These are phyloP conservation scores for Ogataea ramenticola DNA, from an alignment of 805 yeast genomes.

Conservation along the genomic window DNA sequence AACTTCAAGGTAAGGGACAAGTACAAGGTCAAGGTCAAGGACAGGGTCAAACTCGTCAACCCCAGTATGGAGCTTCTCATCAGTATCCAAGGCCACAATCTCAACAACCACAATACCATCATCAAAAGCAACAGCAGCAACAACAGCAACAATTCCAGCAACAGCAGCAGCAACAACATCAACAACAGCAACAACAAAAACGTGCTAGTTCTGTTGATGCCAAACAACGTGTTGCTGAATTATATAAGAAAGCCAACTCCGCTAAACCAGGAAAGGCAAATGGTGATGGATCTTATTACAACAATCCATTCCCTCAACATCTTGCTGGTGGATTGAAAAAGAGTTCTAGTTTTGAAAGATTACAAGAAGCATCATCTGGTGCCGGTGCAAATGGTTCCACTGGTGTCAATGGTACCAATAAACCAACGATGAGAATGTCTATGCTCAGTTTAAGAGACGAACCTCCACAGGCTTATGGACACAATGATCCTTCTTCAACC, in stretches of 20 bases:
- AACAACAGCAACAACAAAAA: conserved; percentile 18
- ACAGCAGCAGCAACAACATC: conserved; percentile 3
- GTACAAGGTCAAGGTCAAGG: too few relatives aligned
- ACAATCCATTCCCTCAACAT: conserved; percentile 31
- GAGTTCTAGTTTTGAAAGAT: conserved; percentile 54
- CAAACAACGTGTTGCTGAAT: conserved; percentile 39
- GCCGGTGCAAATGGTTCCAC: conserved; percentile 15
- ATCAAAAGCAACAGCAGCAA: background rate
- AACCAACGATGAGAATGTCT: background rate
- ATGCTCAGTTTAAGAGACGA: conserved; percentile 20
- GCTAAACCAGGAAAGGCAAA: conserved; percentile 2
- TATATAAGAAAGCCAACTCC: conserved; percentile 42
- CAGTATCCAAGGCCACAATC: too few relatives aligned
- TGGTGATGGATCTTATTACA: conserved; percentile 7
- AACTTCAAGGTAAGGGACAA: too few relatives aligned
- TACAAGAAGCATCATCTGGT: conserved; percentile 15
- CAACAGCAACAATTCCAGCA: conserved; percentile 1
- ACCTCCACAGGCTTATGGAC: background rate
- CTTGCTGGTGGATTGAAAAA: conserved; percentile 15
- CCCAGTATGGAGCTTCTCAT: too few relatives aligned
- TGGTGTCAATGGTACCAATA: conserved; percentile 16
- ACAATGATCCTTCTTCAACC: conserved; percentile 1
- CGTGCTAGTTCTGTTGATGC: conserved; percentile 28
- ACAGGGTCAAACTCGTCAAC: too few relatives aligned
- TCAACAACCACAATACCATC: background rate